These are phyloP conservation scores for Boletus sp. DNA, from an alignment of 1,284 basidiomycete species.

Conservation along the genomic window DNA sequence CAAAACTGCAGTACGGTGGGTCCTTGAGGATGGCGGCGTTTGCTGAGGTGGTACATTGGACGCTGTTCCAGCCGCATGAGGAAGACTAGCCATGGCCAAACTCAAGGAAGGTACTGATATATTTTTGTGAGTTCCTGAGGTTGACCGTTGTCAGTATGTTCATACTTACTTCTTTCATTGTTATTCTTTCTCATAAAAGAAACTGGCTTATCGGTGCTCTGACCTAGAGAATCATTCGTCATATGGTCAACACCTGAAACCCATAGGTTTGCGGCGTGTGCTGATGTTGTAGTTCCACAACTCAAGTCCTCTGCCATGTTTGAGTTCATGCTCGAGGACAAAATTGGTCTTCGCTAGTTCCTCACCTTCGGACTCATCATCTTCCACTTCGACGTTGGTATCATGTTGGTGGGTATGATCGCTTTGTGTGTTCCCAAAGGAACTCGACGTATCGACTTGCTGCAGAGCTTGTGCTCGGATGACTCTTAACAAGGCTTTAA, in stretches of 20 bases:
- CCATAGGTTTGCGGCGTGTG: not conserved
- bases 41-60: not conserved
- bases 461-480: constrained; percentile 37
- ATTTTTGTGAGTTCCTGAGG: not conserved
- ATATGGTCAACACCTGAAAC: not conserved
- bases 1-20: not conserved
- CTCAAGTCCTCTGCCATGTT: constrained; percentile 6
- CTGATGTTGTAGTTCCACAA: not conserved
- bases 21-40: constrained; percentile 1
- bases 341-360: not conserved
- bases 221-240: not conserved
- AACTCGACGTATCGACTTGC: constrained; percentile 25
- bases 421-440: constrained; percentile 8
- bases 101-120: constrained; percentile 18
- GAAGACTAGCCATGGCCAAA: constrained; percentile 7
- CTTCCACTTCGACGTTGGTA: constrained; percentile 2
- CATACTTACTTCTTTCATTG: constrained; percentile 15
- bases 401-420: not conserved
- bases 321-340: not conserved
- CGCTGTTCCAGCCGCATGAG: not conserved
- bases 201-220: not conserved
- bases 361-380: constrained; percentile 12
- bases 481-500: constrained; percentile 64
- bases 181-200: constrained; percentile 1
- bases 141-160: not conserved